phyloP scores from a whole-genome alignment of 108 stramenopile species.

The Nitzschia inconspicua region DNA sequence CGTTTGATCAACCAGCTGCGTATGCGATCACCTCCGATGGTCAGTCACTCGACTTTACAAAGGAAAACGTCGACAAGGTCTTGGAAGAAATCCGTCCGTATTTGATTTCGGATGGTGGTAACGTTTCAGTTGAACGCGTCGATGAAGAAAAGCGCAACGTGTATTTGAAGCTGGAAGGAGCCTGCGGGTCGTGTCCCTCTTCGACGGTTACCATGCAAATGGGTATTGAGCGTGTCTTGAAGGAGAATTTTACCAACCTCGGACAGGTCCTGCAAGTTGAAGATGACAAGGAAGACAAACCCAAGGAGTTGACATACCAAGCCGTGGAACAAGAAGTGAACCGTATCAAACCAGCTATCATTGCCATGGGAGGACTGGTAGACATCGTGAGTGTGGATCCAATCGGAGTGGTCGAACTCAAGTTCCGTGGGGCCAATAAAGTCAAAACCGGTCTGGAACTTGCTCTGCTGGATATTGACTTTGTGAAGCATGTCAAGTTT shows the following conservation, averaged over 20 bases:
- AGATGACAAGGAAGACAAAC: conserved; percentile 35
- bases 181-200: conserved; percentile 79
- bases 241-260: conserved; percentile 82
- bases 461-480: conserved; percentile 75
- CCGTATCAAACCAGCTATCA: conserved; percentile 68
- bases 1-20: conserved; percentile 38
- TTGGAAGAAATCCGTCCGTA: conserved; percentile 95
- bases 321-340: conserved; percentile 68
- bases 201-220: conserved; percentile 98
- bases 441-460: conserved; percentile 77
- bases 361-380: conserved; percentile 81
- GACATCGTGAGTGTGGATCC: conserved; percentile 61
- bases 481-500: conserved; percentile 76
- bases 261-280: conserved; percentile 79
- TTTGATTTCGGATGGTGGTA: conserved; percentile 94
- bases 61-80: conserved; percentile 89
- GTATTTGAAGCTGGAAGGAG: conserved; percentile 88
- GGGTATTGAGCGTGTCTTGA: conserved; percentile 94
- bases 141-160: conserved; percentile 67
- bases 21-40: conserved; percentile 17
- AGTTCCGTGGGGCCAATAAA: conserved; percentile 70
- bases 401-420: conserved; percentile 69
- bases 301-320: conserved; percentile 51
- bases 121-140: conserved; percentile 83
- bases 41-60: conserved; percentile 56